These are phyloP conservation scores for Pleodorina starrii DNA, from an alignment of 139 green algal species.

Conservation along the genomic window DNA sequence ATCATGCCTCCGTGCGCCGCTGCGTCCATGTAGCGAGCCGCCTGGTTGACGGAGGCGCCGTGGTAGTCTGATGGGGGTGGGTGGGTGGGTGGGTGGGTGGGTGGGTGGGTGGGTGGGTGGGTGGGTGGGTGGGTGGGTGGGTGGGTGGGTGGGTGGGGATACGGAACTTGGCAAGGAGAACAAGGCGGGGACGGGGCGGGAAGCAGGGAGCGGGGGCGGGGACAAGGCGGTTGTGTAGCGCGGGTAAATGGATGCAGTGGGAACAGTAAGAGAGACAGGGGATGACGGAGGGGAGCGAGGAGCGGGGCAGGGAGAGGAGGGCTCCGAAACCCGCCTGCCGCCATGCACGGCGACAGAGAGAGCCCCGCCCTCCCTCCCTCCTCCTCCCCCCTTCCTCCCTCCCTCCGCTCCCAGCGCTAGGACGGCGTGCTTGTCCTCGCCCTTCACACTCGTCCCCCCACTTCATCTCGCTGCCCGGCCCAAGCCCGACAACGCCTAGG, in stretches of 20 bases:
- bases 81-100: too few species aligned
- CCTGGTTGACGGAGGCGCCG: slow-evolving; percentile 67
- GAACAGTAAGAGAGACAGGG: not conserved
- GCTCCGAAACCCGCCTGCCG: too few species aligned
- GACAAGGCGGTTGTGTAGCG: too few species aligned
- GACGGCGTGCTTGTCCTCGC: too few species aligned
- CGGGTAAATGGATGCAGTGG: too few species aligned
- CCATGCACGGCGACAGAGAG: too few species aligned
- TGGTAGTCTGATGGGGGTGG: slow-evolving; percentile 66
- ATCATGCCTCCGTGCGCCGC: slow-evolving; percentile 34
- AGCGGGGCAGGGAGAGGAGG: not conserved
- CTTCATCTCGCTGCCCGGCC: too few species aligned
- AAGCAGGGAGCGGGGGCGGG: not conserved
- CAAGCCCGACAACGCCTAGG: too few species aligned
- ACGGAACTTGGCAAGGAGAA: not conserved
- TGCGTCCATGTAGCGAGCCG: slow-evolving; percentile 63
- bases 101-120: not conserved
- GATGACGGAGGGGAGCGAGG: not conserved
- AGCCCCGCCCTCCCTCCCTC: too few species aligned
- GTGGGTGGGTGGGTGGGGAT: not conserved
- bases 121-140: not conserved
- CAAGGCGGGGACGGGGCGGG: not conserved
- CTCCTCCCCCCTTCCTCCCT: too few species aligned
- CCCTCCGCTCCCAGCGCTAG: too few species aligned
- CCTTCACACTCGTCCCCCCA: too few species aligned